Conservation (phyloP, 1,284 basidiomycete genomes). For the Sphagnurus paluster region DNA sequence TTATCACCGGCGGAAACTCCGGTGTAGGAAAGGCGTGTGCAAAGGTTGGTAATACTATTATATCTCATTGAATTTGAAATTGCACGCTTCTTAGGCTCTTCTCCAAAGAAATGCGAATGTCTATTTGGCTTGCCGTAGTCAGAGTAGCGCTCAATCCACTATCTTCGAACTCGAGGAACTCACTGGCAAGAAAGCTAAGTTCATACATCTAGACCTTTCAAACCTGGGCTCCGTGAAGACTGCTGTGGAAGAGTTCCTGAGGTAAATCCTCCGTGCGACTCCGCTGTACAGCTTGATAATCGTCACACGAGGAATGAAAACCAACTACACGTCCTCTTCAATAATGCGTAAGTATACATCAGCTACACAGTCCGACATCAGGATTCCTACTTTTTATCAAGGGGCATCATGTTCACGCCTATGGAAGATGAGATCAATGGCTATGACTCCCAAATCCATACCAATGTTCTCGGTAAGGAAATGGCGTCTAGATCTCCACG, state of each 20-base stretch:
- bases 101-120: conserved; percentile 63
- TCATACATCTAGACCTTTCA: conserved; percentile 61
- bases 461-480: conserved; percentile 44
- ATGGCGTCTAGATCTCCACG: background rate
- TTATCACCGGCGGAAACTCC: conserved; percentile 28
- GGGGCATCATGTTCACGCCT: conserved; percentile 61
- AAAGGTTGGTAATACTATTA: conserved; percentile 17
- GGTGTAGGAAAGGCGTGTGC: conserved; percentile 19
- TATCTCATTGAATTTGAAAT: background rate
- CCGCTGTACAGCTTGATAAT: background rate
- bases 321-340: conserved; percentile 50
- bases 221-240: conserved; percentile 52
- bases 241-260: conserved; percentile 51
- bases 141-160: conserved; percentile 44
- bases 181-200: conserved; percentile 46
- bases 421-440: conserved; percentile 50
- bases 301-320: conserved; percentile 39
- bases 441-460: conserved; percentile 55
- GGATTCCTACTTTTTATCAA: conserved; percentile 25
- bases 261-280: conserved; percentile 24
- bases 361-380: too few species aligned
- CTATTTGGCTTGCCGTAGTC: conserved; percentile 57
- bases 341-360: conserved; percentile 55
- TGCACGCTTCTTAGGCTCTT: conserved; percentile 37
- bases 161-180: conserved; percentile 48